Base-by-base conservation (phyloP, 2,329 filamentous ascomycete genomes). In the Macroventuria anomochaeta region DNA sequence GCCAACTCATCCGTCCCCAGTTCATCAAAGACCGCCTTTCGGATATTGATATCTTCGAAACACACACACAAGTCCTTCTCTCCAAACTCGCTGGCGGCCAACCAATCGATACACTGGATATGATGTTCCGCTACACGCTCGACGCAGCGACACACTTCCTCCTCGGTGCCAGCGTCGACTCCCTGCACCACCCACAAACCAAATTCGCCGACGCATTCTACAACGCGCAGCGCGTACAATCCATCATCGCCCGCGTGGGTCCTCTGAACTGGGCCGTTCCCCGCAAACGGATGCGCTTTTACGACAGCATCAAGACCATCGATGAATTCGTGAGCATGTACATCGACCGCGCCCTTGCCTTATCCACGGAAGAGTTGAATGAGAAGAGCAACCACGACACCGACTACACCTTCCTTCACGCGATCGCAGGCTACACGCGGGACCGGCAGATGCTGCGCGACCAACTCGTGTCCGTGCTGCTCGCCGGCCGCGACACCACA, bases 121-220 rank as follows among this genome's bases (percentile, higher is more conserved):
- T 96, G 48, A 88, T 96, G 76, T 96, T 91, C 78, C 83, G 90
- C 43, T 75, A 65, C 23, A 93, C 91, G 0, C 81, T 97, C 23
- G 93, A 96, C 74, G 87, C 90, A 7, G 86, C 90, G 2, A 96
- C 92, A 0, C 89, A 96, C 64, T 96, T 96, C 70, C 77, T 97
- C 23, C 83, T 96, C 2, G 93, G 93, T 3, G 80, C 86, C 56
- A 89, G 89, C 58, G 88, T 93, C 17, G 84, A 83, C 39, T 86
- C 82, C 61, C 62, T 81, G n/a, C 56, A 73, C 7, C 84, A 84
- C 50, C 84, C 81, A 3, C 81, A 79, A 43, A 84, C 84, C 44
- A 80, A 83, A 15, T 96, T 96, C 67, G 90, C 90, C n/a, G 82
- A 88, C 39, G 88, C 91, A 5, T 96, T 96, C 76, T 85, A 83